Evolutionary conservation across 225 moss, liverwort and hornwort genomes (phyloP), one percentile per base, ranked within the genome.

Genomic region (Polytrichum commune): DNA sequence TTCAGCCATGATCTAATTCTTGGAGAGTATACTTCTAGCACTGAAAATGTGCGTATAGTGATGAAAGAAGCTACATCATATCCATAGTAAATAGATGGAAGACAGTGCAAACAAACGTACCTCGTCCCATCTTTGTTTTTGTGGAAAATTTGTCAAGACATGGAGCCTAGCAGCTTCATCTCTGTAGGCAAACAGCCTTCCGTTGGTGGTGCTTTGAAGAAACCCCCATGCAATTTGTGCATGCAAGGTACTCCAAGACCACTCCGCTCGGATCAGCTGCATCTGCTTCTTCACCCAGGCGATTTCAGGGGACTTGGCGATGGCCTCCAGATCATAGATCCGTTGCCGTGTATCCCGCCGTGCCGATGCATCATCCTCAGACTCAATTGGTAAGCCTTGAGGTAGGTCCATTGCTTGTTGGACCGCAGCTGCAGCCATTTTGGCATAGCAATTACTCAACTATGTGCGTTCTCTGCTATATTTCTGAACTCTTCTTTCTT

Each of bases 231-330:
- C 84, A 64, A 92, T 86, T 28, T 86, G 86, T 0, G 83, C 84
- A 68, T 92, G 90, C 64, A 79, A 62, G 8, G 84, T 86, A 28
- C 82, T 89, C 75, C 90, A 90, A 13, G 88, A 79, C 62, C 88
- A 78, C 28, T 79, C 88, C 70, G 82, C 76, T 13, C 86, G 68
- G 61, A 92, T 86, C 55, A 90, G 74, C 70, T 86, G 86, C 92
- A 92, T 92, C 35, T 79, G 84, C 26, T 69, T 72, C 20, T 76
- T 69, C 19, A 92, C 78, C 92, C 92, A 92, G 19, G 73, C 78
- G 54, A 92, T 82, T 67, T 92, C 92, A 27, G 77, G 73, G 28
- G 82, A 82, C 33, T 86, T 27, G 1, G 82, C 84, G 7, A 64
- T 74, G 35, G 76, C 78, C 63, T 90, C 90, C 35, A 90, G 46